Conservation (phyloP, 2,329 filamentous ascomycete species). For the Scedosporium minutisporum region DNA sequence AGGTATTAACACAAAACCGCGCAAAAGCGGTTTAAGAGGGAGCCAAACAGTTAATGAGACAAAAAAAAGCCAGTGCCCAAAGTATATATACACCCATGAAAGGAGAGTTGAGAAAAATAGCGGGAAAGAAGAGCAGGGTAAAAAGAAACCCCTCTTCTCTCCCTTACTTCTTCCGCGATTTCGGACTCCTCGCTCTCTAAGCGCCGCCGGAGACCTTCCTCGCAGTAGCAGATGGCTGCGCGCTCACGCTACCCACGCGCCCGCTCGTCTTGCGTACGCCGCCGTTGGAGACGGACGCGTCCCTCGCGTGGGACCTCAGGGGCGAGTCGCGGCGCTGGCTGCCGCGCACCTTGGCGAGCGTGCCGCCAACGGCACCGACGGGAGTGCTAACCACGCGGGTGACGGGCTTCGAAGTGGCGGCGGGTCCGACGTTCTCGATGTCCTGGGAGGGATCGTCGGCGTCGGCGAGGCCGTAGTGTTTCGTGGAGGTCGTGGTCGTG, state of each 20-base stretch:
- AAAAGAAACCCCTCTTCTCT: background rate
- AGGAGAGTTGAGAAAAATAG: background rate
- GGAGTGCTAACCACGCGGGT: constrained; percentile 45
- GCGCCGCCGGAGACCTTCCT: constrained; percentile 41
- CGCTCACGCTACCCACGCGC: constrained; percentile 50
- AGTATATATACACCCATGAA: background rate
- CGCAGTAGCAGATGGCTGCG: constrained; percentile 31
- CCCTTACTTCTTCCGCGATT: background rate
- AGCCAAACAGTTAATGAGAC: background rate
- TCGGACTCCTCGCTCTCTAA: background rate
- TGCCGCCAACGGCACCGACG: constrained; percentile 20
- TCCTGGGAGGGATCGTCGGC: constrained; percentile 63
- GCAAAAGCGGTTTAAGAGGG: background rate
- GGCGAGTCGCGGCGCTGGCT: constrained; percentile 31
- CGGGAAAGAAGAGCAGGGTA: background rate
- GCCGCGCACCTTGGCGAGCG: constrained; percentile 56
- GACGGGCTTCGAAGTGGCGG: constrained; percentile 39
- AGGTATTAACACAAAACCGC: constrained; percentile 2
- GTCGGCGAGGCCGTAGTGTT: constrained; percentile 31
- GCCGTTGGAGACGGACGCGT: background rate
- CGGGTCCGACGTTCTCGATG: constrained; percentile 56
- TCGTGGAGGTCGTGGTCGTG: constrained; percentile 47
- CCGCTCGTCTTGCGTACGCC: constrained; percentile 59
- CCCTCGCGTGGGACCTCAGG: constrained; percentile 38
- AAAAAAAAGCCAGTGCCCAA: background rate